Evolutionary conservation across 768 basidiomycete species (phyloP).

Genomic region (Serendipita indica): DNA sequence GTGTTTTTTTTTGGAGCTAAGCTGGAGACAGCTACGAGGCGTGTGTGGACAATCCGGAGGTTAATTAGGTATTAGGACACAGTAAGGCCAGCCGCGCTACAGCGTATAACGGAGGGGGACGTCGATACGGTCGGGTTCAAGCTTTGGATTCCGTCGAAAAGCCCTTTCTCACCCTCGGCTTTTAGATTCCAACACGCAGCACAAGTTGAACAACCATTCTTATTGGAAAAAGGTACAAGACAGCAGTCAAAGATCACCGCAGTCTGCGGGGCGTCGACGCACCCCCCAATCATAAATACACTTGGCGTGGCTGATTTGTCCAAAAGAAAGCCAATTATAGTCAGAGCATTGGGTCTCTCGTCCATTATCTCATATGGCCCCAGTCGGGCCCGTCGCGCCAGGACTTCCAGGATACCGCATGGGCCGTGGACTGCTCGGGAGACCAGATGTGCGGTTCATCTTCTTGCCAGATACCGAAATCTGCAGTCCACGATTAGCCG

Average conservation of each 20-base stretch:
- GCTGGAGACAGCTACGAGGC: not conserved
- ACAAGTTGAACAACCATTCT: not conserved
- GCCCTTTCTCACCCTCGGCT: not conserved
- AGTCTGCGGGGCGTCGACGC: not conserved
- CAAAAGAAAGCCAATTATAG: no score
- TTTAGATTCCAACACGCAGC: not conserved
- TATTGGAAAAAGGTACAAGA: not conserved
- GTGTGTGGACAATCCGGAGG: not conserved
- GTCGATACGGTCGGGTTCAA: slow-evolving; percentile 2
- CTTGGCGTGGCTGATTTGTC: not conserved
- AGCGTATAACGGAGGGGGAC: not conserved
- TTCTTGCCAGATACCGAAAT: slow-evolving; percentile 37
- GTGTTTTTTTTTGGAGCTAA: slow-evolving; percentile 6
- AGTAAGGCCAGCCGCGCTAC: slow-evolving; percentile 7
- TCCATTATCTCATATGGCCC: no score
- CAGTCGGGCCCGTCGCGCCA: no score
- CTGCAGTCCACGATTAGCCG: slow-evolving; percentile 58
- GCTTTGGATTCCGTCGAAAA: not conserved
- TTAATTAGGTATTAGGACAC: slow-evolving; percentile 10
- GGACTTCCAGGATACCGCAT: slow-evolving; percentile 3
- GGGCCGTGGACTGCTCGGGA: slow-evolving; percentile 11
- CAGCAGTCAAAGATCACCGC: not conserved
- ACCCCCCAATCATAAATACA: not conserved
- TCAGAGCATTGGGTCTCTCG: no score
- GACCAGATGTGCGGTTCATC: slow-evolving; percentile 31